These are phyloP conservation scores for Venturia pyrina DNA, from an alignment of 2,329 filamentous ascomycete genomes.

Conservation along the genomic window DNA sequence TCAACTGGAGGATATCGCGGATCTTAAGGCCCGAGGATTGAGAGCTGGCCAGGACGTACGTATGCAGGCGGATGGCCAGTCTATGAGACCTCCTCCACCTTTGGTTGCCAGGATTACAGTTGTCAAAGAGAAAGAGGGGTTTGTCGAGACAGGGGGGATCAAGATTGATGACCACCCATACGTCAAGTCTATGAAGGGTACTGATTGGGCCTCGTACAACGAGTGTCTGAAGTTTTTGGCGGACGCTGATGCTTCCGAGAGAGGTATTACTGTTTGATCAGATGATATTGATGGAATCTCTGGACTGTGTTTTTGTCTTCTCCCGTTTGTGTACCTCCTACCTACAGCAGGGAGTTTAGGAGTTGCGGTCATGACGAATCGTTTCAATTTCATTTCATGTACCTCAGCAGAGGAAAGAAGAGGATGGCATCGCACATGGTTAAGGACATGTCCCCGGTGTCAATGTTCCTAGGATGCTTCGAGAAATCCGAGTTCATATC, in stretches of 20 bases:
- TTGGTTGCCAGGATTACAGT: conserved; percentile 10
- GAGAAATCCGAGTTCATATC: too few species aligned
- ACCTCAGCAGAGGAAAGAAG: neutral
- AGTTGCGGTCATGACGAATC: neutral
- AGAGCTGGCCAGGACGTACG: conserved; percentile 5
- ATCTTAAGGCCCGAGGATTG: conserved; percentile 12
- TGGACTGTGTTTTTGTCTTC: neutral
- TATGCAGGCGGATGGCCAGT: conserved; percentile 1
- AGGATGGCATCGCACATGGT: too few species aligned
- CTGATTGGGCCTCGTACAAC: conserved; percentile 13
- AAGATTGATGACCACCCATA: conserved; percentile 13
- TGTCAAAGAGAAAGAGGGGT: neutral
- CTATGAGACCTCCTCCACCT: neutral
- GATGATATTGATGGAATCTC: too few species aligned
- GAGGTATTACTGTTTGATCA: neutral
- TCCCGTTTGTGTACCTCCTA: neutral
- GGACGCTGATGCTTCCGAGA: neutral
- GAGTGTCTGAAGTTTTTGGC: conserved; percentile 7
- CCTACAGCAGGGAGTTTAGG: neutral
- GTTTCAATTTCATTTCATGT: neutral
- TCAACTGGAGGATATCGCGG: conserved; percentile 12
- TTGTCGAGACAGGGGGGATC: neutral
- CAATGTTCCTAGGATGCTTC: too few species aligned
- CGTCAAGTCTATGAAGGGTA: conserved; percentile 10
- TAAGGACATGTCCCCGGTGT: too few species aligned